Conservation (phyloP, 192 early-diverging fungal genomes). For the Coemansia sp. region DNA sequence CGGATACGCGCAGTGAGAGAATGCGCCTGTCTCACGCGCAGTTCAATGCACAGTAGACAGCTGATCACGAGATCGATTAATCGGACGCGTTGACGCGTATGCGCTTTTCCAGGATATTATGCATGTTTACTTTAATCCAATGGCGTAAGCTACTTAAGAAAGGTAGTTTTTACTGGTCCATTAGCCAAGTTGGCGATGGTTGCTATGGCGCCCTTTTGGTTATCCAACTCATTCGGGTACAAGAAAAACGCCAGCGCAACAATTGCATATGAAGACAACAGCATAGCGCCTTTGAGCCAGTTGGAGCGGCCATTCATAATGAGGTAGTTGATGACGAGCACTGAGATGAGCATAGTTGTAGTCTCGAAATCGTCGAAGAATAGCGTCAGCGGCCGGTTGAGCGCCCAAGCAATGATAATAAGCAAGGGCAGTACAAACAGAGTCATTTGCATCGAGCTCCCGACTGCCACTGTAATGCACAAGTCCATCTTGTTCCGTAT, state of each 20-base stretch:
- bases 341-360: constrained; percentile 80
- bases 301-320: constrained; percentile 86
- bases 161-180: not conserved
- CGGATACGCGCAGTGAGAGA: not conserved
- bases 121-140: not conserved
- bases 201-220: constrained; percentile 2
- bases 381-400: constrained; percentile 70
- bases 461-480: constrained; percentile 73
- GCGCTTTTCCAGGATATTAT: not conserved
- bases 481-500: constrained; percentile 91
- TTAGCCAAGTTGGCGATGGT: constrained; percentile 1
- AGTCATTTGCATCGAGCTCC: constrained; percentile 86
- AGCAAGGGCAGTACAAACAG: constrained; percentile 72
- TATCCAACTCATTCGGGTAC: constrained; percentile 56
- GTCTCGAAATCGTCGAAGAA: constrained; percentile 86
- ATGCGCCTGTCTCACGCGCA: not conserved
- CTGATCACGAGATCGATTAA: not conserved
- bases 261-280: constrained; percentile 80
- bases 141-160: not conserved
- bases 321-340: constrained; percentile 78
- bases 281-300: constrained; percentile 91
- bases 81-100: not conserved
- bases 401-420: constrained; percentile 81
- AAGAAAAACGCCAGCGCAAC: constrained; percentile 80
- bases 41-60: not conserved